Percentiles rank a stretch among this genome's conserved stretches.
These are phyloP conservation scores for Penicillium tannophilum DNA, from an alignment of 495 filamentous ascomycete genomes.

Conservation along the genomic window DNA sequence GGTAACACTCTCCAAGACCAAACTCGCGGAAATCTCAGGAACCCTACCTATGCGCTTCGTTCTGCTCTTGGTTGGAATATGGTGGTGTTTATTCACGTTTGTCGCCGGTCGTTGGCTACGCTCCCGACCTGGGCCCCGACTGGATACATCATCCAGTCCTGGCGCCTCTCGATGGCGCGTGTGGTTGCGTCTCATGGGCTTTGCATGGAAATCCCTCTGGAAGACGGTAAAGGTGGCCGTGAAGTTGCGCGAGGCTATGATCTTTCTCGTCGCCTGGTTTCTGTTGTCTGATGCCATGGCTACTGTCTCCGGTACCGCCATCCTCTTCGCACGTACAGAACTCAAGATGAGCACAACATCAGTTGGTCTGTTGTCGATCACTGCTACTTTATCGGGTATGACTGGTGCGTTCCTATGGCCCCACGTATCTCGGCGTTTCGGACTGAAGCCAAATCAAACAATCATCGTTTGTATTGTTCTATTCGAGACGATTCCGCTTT, in stretches of 20 bases:
- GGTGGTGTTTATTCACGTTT: conserved; percentile 86
- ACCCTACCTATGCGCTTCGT: conserved; percentile 67
- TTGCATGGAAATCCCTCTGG: conserved; percentile 80
- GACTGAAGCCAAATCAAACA: conserved; percentile 71
- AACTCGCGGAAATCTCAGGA: conserved; percentile 37
- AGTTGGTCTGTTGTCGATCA: conserved; percentile 80
- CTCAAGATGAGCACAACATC: conserved; percentile 76
- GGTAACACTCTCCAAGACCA: conserved; percentile 64
- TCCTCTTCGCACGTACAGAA: conserved; percentile 87
- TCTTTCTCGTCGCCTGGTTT: conserved; percentile 90
- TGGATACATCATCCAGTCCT: conserved; percentile 37
- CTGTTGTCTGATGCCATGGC: conserved; percentile 85
- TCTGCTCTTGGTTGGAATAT: conserved; percentile 77
- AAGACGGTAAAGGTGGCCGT: conserved; percentile 74
- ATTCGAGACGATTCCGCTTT: conserved; percentile 85
- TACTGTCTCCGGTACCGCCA: conserved; percentile 87
- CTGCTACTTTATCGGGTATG: conserved; percentile 76
- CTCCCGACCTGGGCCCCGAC: conserved; percentile 77
- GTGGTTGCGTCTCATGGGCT: conserved; percentile 60
- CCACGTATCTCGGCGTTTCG: conserved; percentile 61
- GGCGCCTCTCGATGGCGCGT: conserved; percentile 31
- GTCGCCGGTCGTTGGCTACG: conserved; percentile 81
- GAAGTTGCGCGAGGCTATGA: conserved; percentile 71
- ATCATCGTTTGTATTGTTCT: conserved; percentile 79
- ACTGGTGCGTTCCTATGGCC: conserved; percentile 84